A percentile compares a stretch with the other conserved stretches of the same genome.
phyloP scores from a whole-genome alignment of 2,329 filamentous ascomycete species.

The Neocatenulostroma microsporum region DNA sequence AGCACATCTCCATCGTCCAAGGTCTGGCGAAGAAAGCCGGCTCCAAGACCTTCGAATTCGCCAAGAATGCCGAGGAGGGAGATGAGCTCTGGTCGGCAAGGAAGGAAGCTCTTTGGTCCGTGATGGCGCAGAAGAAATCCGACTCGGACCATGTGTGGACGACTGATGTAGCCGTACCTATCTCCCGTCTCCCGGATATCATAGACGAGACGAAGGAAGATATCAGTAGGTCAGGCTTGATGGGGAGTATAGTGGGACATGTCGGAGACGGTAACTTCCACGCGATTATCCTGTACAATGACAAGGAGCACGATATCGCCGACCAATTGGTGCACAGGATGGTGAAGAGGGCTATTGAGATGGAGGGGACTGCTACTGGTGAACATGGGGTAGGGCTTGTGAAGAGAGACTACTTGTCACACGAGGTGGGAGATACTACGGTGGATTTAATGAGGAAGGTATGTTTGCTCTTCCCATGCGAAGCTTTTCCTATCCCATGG shows the following conservation, averaged over 20 bases:
- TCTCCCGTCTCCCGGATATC: slow-evolving; percentile 62
- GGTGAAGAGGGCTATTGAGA: slow-evolving; percentile 75
- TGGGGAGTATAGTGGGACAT: slow-evolving; percentile 62
- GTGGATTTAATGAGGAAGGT: slow-evolving; percentile 79
- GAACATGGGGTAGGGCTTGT: slow-evolving; percentile 79
- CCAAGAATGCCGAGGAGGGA: slow-evolving; percentile 56
- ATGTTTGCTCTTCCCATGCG: slow-evolving; percentile 26
- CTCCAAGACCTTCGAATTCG: slow-evolving; percentile 63
- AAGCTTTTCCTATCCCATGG: too few relatives aligned
- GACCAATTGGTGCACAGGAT: slow-evolving; percentile 70
- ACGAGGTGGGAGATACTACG: slow-evolving; percentile 65
- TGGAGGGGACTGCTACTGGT: slow-evolving; percentile 74
- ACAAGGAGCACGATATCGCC: slow-evolving; percentile 58
- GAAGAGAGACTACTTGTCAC: slow-evolving; percentile 73
- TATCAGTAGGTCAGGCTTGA: slow-evolving; percentile 54
- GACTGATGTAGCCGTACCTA: slow-evolving; percentile 72
- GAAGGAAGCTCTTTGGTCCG: slow-evolving; percentile 67
- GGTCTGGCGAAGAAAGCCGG: slow-evolving; percentile 52
- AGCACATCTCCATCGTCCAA: slow-evolving; percentile 64
- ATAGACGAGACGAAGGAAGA: slow-evolving; percentile 68
- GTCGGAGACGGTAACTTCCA: slow-evolving; percentile 72
- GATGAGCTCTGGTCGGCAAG: slow-evolving; percentile 66
- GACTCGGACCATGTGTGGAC: slow-evolving; percentile 63
- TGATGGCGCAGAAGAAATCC: slow-evolving; percentile 56
- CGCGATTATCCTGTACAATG: slow-evolving; percentile 57